A percentile compares a stretch with the other conserved stretches of the same genome.
phyloP scores from a whole-genome alignment of 169 alveolate genomes.

The Plasmodium relictum region DNA sequence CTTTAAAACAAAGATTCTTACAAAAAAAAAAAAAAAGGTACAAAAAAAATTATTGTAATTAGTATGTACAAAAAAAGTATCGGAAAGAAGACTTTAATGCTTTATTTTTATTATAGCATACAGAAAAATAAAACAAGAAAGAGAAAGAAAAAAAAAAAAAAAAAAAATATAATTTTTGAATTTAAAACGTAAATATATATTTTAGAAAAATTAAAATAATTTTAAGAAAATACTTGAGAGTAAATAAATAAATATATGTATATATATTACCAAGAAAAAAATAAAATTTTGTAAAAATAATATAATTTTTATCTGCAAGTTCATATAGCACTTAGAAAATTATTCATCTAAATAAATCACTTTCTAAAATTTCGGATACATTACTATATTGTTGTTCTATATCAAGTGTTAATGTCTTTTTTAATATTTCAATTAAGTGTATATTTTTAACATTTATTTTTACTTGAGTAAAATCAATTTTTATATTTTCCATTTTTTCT shows the following conservation, averaged over 20 bases:
- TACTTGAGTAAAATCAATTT: slow-evolving; percentile 49
- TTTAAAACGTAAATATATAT: too few relatives aligned
- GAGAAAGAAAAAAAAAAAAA: too few relatives aligned
- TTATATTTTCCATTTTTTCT: slow-evolving; percentile 46
- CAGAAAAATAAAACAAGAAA: too few relatives aligned
- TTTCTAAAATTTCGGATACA: slow-evolving; percentile 59
- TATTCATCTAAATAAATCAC: background rate
- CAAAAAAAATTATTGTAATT: too few relatives aligned
- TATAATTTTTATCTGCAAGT: background rate
- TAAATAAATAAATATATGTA: background rate
- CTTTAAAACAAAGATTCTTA: too few relatives aligned
- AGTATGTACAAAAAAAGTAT: too few relatives aligned
- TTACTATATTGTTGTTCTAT: slow-evolving; percentile 36
- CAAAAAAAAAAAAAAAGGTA: too few relatives aligned
- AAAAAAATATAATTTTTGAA: too few relatives aligned
- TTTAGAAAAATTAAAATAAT: too few relatives aligned
- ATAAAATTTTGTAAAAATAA: background rate
- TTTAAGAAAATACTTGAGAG: background rate
- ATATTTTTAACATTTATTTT: slow-evolving; percentile 63
- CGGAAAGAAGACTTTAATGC: too few relatives aligned
- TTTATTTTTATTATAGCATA: too few relatives aligned
- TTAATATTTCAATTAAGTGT: slow-evolving; percentile 42
- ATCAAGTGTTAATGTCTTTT: slow-evolving; percentile 59
- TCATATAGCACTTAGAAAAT: too few relatives aligned
- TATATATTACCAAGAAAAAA: background rate